Conservation (phyloP, 2,329 filamentous ascomycete genomes). For the Acrocalymma vagum region DNA sequence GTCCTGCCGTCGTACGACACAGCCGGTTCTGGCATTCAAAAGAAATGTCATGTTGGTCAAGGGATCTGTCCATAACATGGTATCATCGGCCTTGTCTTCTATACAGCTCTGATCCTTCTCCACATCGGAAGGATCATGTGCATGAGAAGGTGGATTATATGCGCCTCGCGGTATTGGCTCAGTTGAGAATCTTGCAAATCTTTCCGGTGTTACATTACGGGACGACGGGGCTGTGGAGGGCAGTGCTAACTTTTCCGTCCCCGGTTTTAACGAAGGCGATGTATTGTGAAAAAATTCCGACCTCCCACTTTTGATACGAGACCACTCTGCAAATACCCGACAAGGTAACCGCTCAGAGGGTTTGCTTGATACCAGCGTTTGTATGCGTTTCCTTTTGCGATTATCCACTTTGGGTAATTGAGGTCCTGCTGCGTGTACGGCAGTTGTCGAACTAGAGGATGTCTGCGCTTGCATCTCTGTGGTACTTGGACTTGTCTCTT, state of each 20-base stretch:
- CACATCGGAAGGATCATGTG: not conserved
- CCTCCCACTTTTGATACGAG: conserved; percentile 54
- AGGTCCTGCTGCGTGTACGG: too few species aligned
- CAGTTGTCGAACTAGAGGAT: too few species aligned
- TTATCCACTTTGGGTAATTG: too few species aligned
- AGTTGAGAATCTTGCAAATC: conserved; percentile 15
- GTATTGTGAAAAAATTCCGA: conserved; percentile 39
- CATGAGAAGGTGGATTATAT: conserved; percentile 6
- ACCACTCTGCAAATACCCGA: conserved; percentile 48
- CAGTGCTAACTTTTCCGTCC: not conserved
- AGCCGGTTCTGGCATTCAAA: conserved; percentile 67
- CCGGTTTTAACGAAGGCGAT: conserved; percentile 15
- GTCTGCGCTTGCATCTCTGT: not conserved
- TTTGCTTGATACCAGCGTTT: not conserved
- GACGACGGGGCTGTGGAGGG: too few species aligned
- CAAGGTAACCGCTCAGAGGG: conserved; percentile 4
- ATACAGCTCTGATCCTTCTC: not conserved
- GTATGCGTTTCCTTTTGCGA: conserved; percentile 32
- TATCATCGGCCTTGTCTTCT: conserved; percentile 35
- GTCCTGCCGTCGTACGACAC: conserved; percentile 35
- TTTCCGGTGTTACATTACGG: not conserved
- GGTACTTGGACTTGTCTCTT: conserved; percentile 1
- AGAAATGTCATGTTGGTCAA: conserved; percentile 60
- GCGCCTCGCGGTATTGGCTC: conserved; percentile 19
- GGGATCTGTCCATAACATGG: conserved; percentile 69